Conservation (phyloP, 768 basidiomycete species). For the Termitomyces sp. region DNA sequence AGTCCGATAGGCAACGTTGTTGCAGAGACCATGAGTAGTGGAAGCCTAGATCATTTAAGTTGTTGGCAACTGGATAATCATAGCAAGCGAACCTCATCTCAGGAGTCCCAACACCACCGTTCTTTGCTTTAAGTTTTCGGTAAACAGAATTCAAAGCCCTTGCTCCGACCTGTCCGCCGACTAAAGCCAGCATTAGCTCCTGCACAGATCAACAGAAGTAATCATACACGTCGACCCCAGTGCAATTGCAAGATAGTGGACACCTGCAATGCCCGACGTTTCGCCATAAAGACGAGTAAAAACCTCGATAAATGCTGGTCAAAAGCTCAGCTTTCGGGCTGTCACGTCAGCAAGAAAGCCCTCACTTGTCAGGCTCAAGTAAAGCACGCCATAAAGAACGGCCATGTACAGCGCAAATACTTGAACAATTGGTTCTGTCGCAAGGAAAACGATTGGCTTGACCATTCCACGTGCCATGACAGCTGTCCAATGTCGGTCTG, state of each 20-base stretch:
- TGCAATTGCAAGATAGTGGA: constrained; percentile 62
- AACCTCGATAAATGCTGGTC: constrained; percentile 48
- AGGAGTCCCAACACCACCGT: constrained; percentile 48
- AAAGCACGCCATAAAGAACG: constrained; percentile 50
- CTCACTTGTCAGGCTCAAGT: constrained; percentile 33
- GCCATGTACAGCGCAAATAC: constrained; percentile 54
- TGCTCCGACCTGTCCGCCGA: constrained; percentile 36
- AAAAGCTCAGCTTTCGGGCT: constrained; percentile 1
- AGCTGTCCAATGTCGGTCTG: constrained; percentile 33
- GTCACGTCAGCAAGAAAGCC: constrained; percentile 2
- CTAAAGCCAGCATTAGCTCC: constrained; percentile 6
- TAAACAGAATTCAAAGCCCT: constrained; percentile 44
- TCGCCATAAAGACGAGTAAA: constrained; percentile 44
- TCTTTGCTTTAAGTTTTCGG: constrained; percentile 34
- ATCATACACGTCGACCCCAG: constrained; percentile 42
- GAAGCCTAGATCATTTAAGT: constrained; percentile 15
- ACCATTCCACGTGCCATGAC: constrained; percentile 44
- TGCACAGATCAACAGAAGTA: constrained; percentile 15
- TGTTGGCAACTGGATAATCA: not conserved
- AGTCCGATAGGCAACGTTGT: constrained; percentile 54
- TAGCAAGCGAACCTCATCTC: constrained; percentile 36
- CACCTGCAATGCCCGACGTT: constrained; percentile 44
- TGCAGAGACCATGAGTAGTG: constrained; percentile 41
- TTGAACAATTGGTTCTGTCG: constrained; percentile 56
- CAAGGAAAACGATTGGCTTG: constrained; percentile 53